These are phyloP conservation scores for Spiromastix sp. DNA, from an alignment of 2,329 filamentous ascomycete species.

Conservation along the genomic window DNA sequence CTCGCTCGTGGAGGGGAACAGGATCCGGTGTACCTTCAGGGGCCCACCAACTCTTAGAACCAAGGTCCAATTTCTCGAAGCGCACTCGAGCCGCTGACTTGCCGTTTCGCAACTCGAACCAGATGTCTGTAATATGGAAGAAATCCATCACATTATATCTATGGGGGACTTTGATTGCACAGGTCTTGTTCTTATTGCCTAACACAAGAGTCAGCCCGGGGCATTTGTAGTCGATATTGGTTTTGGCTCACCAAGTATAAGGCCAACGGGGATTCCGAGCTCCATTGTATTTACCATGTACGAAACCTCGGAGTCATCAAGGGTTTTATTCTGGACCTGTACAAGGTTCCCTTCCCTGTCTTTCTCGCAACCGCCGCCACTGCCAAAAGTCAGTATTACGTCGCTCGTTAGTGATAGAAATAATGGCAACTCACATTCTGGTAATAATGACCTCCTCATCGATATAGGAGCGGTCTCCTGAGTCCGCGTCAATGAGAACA, in stretches of 20 bases:
- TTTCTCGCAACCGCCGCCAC: constrained; percentile 41
- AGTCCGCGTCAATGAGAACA: constrained; percentile 49
- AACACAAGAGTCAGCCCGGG: constrained; percentile 17
- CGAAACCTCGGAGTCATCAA: constrained; percentile 25
- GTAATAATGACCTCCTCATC: constrained; percentile 54
- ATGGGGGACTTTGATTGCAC: constrained; percentile 43
- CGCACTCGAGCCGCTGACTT: constrained; percentile 46
- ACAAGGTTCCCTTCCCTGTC: constrained; percentile 39
- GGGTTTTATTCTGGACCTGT: constrained; percentile 37
- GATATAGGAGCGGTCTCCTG: constrained; percentile 47
- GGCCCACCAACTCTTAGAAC: constrained; percentile 50
- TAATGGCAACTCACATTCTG: constrained; percentile 40
- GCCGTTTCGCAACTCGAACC: constrained; percentile 46
- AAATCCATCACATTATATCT: constrained; percentile 57
- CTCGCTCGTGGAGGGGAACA: constrained; percentile 19
- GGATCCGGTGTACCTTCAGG: constrained; percentile 21
- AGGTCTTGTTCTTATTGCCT: constrained; percentile 43
- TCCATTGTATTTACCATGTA: constrained; percentile 39
- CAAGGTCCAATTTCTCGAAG: constrained; percentile 52
- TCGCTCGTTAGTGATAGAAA: background rate
- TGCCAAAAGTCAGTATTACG: constrained; percentile 11
- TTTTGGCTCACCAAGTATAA: constrained; percentile 46
- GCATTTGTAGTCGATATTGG: too few relatives aligned
- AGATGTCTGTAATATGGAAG: constrained; percentile 59
- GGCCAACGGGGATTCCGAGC: constrained; percentile 41